These are phyloP conservation scores for Syncephalastrum sp. DNA, from an alignment of 371 early-diverging fungal genomes.

Conservation along the genomic window DNA sequence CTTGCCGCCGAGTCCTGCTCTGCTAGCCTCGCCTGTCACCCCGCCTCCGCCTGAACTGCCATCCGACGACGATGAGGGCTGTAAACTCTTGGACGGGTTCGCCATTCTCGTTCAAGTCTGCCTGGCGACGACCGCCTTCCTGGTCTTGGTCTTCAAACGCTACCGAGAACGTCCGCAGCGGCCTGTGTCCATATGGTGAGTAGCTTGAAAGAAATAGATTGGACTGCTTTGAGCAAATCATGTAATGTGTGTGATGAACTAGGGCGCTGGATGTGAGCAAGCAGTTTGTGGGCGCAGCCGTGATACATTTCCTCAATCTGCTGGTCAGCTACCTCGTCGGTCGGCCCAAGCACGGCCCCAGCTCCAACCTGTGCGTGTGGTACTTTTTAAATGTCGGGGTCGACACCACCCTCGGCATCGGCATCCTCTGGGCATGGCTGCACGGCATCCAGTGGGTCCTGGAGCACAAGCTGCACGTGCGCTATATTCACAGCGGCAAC, in stretches of 20 bases:
- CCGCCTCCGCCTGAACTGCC: conserved; percentile 4
- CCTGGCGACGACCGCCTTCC: conserved; percentile 55
- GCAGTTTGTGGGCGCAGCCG: conserved; percentile 58
- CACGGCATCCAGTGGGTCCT: conserved; percentile 30
- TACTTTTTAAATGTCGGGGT: conserved; percentile 66
- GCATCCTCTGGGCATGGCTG: conserved; percentile 54
- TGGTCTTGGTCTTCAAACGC: conserved; percentile 60
- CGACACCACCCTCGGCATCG: conserved; percentile 66
- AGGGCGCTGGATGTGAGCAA: conserved; percentile 70
- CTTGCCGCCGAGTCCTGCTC: conserved; percentile 6
- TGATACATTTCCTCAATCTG: conserved; percentile 61
- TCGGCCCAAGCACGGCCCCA: conserved; percentile 41
- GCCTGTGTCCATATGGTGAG: conserved; percentile 60
- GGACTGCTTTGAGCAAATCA: neutral
- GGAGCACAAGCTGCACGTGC: conserved; percentile 19
- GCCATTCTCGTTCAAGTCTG: conserved; percentile 65
- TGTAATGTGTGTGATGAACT: neutral
- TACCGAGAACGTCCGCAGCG: conserved; percentile 60
- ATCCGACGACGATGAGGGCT: conserved; percentile 36
- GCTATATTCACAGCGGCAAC: conserved; percentile 37
- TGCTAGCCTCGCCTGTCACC: neutral
- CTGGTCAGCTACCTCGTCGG: conserved; percentile 54
- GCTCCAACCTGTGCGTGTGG: conserved; percentile 64
- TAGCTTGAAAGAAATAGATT: neutral
- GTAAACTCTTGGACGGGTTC: conserved; percentile 59